Conservation (phyloP, 345 rosid genomes). For the Microthlaspi erraticum region DNA sequence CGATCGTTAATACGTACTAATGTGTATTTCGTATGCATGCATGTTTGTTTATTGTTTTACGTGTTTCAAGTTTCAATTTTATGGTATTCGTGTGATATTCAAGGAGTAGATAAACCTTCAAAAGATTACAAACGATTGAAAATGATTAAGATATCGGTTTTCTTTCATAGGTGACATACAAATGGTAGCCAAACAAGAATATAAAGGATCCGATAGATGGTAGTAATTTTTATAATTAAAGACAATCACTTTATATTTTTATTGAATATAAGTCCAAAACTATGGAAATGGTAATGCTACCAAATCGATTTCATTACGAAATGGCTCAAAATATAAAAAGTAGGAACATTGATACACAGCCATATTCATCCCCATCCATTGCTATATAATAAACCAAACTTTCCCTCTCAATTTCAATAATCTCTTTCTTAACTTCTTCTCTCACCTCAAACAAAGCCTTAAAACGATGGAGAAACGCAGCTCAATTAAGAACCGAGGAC, state of each 20-base stretch:
- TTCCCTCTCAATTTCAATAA: conserved; percentile 23
- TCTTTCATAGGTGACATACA: no score
- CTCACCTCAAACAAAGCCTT: background rate
- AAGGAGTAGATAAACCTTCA: background rate
- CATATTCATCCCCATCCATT: conserved; percentile 15
- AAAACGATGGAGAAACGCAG: conserved; percentile 57
- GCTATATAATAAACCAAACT: conserved; percentile 33
- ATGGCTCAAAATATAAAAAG: conserved; percentile 8
- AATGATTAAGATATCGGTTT: no score
- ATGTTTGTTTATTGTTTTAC: background rate
- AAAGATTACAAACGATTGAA: no score
- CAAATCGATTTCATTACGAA: conserved; percentile 4
- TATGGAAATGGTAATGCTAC: background rate
- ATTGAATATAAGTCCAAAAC: no score
- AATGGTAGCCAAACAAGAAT: background rate
- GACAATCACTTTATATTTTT: no score
- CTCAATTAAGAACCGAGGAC: conserved; percentile 63
- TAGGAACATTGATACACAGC: background rate
- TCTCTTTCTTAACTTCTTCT: conserved; percentile 8
- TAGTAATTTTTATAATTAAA: background rate
- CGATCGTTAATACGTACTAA: background rate
- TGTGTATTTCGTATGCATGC: background rate
- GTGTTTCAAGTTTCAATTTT: background rate
- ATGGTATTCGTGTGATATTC: background rate
- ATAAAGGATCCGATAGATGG: background rate